Base-by-base conservation (phyloP, 2,329 filamentous ascomycete genomes). In the Balansia obtecta region DNA sequence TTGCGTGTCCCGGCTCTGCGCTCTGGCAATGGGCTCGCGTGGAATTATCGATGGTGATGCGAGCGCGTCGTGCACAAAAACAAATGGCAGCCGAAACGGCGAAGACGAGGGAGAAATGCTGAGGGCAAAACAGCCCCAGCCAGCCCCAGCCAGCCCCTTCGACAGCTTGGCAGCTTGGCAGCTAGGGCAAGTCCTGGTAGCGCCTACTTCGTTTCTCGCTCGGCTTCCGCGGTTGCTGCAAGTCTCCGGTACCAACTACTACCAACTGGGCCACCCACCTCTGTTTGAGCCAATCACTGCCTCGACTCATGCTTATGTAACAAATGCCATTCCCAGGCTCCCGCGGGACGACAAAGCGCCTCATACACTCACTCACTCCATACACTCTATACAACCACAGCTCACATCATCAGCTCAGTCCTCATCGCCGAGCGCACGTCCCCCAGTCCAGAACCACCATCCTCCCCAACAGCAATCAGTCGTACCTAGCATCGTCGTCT, bases 221-320 rank as follows among this genome's bases (percentile, higher is more conserved):
- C 7, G 4, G 2, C n/a, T 2, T 10, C 18, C 0, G 1, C 9
- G 3, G 3, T 2, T 22, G 20, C 16, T 10, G 33, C 9, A n/a
- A 6, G 47, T 49, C 20, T 16, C 20, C 13, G 18, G 20, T 44
- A 49, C 47, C 18, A 13, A 32, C 30, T 6, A 30, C 15, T 44
- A 49, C 47, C 18, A 13, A 32, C 30, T 6, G 44, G 39, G 47
- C 40, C 44, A 0, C n/a, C n/a, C 3, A 0, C 15, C 39, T 30
- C 37, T n/a, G n/a, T 30, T 20, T 38, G 8, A 43, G n/a, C 65
- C 65, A 67, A 65, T 66, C 60, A 64, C 12, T 16, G 43, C 4
- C 10, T 37, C 50, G 43, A 51, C 27, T 48, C 48, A 27, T 44
- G 58, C 56, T 66, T 66, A 66, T 52, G 56, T 66, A 65, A 63